Evolutionary conservation across 805 yeast species (phyloP).

Genomic region (Kurtzmaniella cleridarum): DNA sequence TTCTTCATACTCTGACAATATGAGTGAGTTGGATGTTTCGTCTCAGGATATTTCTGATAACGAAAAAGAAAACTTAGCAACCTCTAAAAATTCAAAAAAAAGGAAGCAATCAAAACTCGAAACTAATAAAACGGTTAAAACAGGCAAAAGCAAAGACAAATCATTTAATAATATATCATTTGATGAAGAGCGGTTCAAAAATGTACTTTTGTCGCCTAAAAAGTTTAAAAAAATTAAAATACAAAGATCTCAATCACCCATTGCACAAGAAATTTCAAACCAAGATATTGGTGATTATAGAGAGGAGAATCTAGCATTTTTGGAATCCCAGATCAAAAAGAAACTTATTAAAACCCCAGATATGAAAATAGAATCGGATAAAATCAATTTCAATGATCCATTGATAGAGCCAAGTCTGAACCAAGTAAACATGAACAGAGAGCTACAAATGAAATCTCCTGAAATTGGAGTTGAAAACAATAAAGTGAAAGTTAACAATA

Average conservation of each 20-base stretch:
- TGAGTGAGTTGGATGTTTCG: too few species aligned
- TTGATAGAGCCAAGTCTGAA: too few species aligned
- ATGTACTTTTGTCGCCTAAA: conserved; percentile 16
- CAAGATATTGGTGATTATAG: conserved; percentile 33
- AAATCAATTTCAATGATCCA: too few species aligned
- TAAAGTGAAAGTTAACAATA: not conserved
- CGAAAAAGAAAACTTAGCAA: too few species aligned
- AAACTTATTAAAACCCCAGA: too few species aligned
- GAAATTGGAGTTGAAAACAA: too few species aligned
- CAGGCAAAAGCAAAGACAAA: not conserved
- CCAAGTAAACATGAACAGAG: too few species aligned
- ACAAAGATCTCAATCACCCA: conserved; percentile 7
- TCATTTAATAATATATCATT: conserved; percentile 11
- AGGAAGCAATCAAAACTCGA: conserved; percentile 3
- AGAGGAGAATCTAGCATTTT: conserved; percentile 22
- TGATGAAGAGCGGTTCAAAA: conserved; percentile 12
- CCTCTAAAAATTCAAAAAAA: not conserved
- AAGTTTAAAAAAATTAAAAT: conserved; percentile 18
- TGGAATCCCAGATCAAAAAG: conserved; percentile 12
- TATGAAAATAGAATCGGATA: too few species aligned
- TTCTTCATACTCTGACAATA: too few species aligned
- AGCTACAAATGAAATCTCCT: too few species aligned
- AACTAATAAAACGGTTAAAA: conserved; percentile 1
- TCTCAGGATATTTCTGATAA: too few species aligned
- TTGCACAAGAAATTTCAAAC: conserved; percentile 19